Evolutionary conservation across 257 asterid species (phyloP), one percentile per base, ranked within the genome.

Genomic region (Primulina eburnea): DNA sequence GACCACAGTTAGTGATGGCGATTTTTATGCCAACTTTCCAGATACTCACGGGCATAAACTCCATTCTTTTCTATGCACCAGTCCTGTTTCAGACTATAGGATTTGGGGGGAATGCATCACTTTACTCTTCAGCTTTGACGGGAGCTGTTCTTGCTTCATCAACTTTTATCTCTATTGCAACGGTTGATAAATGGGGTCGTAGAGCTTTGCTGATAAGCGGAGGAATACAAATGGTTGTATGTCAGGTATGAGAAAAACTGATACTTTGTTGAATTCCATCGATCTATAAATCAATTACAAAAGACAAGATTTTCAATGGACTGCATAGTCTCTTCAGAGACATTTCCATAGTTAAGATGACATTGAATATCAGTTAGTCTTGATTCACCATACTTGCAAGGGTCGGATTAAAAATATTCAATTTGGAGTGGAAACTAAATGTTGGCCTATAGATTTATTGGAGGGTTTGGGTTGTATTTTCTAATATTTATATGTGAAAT

Each of bases 11-110:
- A 72, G 79, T 84, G 20, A 82, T 89, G 96, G 97, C 96, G 14
- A 75, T 91, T 26, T 77, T 79, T 72, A 87, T 91, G 95, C 97
- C 96, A 20, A 82, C 84, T 26, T 91, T 87, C 28, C 97, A 91
- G 84, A 89, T 89, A 24, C 84, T 91, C 12, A 91, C 97, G 0
- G 96, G 97, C 21, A 91, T 91, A 33, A 91, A 91, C 69, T 82
- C 93, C 11, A 89, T 91, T 61, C 85, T 91, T 0, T 91, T 91
- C 78, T 91, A 91, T 50, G 97, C 97, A 0, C 97, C 97, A 0
- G 91, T 91, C 56, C 75, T 91, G 79, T 91, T 91, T 38, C 91
- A 87, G 83, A 89, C 81, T 40, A 81, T 91, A 88, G 96, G 96
- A 28, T 89, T 91, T 52, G 78, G 78, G 24, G 77, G 89, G 38